Conservation (phyloP, 768 basidiomycete species). For the Pulveroboletus sp. region DNA sequence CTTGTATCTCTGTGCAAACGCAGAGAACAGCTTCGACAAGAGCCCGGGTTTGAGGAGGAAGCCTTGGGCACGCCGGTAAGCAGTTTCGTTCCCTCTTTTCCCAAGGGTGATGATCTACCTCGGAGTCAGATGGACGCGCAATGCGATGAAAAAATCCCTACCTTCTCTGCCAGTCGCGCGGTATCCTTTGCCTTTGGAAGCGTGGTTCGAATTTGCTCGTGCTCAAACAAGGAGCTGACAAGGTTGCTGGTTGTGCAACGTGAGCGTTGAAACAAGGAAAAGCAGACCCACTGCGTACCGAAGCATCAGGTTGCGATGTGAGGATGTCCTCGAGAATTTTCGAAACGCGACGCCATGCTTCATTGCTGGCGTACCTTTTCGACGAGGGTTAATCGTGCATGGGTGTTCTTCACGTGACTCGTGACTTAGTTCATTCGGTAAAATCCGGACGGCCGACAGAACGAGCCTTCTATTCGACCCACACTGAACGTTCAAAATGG, state of each 20-base stretch:
- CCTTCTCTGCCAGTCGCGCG: conserved; percentile 91
- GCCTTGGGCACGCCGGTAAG: conserved; percentile 67
- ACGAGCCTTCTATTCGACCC: conserved; percentile 7
- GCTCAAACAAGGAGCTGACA: conserved; percentile 89
- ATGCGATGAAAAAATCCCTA: conserved; percentile 20
- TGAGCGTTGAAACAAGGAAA: conserved; percentile 3
- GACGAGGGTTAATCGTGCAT: not conserved
- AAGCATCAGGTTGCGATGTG: conserved; percentile 90
- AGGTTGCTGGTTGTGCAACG: conserved; percentile 60
- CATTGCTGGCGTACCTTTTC: conserved; percentile 45
- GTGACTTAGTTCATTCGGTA: conserved; percentile 14
- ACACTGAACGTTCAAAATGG: conserved; percentile 32
- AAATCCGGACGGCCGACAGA: conserved; percentile 21
- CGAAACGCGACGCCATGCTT: conserved; percentile 93
- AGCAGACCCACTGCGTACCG: conserved; percentile 46
- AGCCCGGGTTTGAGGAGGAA: conserved; percentile 73
- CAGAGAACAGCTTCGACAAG: conserved; percentile 79
- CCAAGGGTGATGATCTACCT: conserved; percentile 84
- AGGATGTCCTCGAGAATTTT: conserved; percentile 87
- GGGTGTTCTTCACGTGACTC: not conserved
- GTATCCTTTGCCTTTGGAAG: conserved; percentile 92
- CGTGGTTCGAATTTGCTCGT: conserved; percentile 95
- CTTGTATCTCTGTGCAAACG: conserved; percentile 77
- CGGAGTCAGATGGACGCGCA: conserved; percentile 5
- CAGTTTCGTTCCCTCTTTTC: conserved; percentile 71